Evolutionary conservation across 164 flowering plant genomes (phyloP), one percentile per base, ranked within the genome.

Genomic region (Protea cynaroides): DNA sequence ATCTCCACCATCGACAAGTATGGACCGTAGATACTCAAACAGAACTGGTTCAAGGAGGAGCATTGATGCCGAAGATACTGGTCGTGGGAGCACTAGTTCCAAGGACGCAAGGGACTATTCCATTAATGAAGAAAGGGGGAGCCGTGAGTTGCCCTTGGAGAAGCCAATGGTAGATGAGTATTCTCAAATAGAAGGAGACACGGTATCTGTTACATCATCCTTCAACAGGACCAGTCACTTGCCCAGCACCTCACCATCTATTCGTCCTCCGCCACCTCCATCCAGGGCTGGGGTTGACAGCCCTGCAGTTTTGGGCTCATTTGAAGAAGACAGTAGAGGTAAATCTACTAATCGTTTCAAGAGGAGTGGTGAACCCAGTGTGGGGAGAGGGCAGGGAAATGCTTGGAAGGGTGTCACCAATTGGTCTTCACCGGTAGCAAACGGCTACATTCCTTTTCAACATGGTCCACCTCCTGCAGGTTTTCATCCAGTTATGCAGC

Each of bases 351-450:
- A 67, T 36, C 90, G 89, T 52, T 81, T 77, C 63, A 82, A 77
- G 74, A 82, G 91, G 74, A 66, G 67, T 69, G 81, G 70, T 73
- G 96, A 88, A 72, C 72, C 78, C 24, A 78, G 65, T 60, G 25
- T 74, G 44, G 85, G 77, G 56, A 85, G 91, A 76, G 79, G 74
- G 29, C 91, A 72, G 65, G 84, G 85, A 61, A 86, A 80, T 72
- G 61, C 86, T 58, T 92, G 95, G 95, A 90, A 81, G 74, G 92
- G 90, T 59, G 68, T 78, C 21, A 86, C 93, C 56, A 85, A 68
- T 71, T 88, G 98, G 98, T 72, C 86, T 24, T 72, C 92, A 53
- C 87, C 96, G 1, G 36, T 86, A 51, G 69, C 89, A 61, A 85
- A 86, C 81, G 88, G 85, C 17, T 88, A 82, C 68, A 73, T 88